A percentile compares a stretch with the other conserved stretches of the same genome.
Conservation (phyloP, 257 asterid genomes). For the Primulina tabacum region DNA sequence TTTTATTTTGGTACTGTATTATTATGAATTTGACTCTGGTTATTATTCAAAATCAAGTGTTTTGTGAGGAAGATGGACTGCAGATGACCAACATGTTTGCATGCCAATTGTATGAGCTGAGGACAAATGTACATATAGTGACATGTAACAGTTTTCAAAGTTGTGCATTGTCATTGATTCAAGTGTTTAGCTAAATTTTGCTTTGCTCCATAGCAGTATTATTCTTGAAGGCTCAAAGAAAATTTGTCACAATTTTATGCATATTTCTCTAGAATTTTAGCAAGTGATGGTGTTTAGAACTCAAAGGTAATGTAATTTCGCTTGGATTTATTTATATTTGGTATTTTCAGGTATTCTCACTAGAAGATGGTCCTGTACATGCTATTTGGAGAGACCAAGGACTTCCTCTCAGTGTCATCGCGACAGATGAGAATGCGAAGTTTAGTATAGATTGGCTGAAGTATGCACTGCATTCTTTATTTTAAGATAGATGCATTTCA, state of each 20-base stretch:
- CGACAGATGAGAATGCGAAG: conserved; percentile 42
- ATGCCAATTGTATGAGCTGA: not conserved
- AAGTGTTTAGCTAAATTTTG: too few relatives aligned
- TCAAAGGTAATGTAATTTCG: not conserved
- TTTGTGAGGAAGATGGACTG: too few relatives aligned
- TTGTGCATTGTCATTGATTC: not conserved
- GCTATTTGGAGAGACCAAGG: conserved; percentile 62
- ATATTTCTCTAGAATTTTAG: conserved; percentile 1
- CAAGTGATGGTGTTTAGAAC: conserved; percentile 5
- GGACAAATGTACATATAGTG: not conserved
- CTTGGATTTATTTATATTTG: conserved; percentile 15
- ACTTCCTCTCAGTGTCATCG: conserved; percentile 42
- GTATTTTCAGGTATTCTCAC: conserved; percentile 64
- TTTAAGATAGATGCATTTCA: conserved; percentile 17
- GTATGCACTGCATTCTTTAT: conserved; percentile 43
- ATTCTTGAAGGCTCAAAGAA: not conserved
- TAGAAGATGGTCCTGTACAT: conserved; percentile 67
- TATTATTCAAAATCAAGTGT: too few relatives aligned
- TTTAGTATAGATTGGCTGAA: conserved; percentile 78
- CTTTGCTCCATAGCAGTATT: not conserved
- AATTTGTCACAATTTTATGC: not conserved
- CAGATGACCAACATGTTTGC: not conserved
- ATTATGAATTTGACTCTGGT: too few relatives aligned
- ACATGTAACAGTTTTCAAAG: not conserved
- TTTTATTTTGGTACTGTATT: not conserved